Conservation (phyloP, 2,329 filamentous ascomycete species). For the Ascochyta clinopodiicola region DNA sequence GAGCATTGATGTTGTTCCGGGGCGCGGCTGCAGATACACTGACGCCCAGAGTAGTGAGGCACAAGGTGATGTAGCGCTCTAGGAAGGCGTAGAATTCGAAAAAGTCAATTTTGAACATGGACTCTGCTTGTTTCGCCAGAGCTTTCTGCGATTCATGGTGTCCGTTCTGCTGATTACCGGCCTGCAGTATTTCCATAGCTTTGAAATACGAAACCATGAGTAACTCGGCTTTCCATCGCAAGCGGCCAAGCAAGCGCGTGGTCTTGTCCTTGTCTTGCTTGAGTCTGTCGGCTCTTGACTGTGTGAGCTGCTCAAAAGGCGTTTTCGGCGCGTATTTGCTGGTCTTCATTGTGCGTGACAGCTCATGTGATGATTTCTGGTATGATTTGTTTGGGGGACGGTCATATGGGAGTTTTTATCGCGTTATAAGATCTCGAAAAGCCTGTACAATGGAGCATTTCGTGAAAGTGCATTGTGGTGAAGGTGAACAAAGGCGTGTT, state of each 20-base stretch:
- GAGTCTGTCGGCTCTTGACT: conserved; percentile 36
- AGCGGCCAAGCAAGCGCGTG: conserved; percentile 33
- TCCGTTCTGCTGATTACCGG: conserved; percentile 23
- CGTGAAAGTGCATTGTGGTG: no score
- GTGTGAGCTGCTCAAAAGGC: conserved; percentile 30
- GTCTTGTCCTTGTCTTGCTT: conserved; percentile 40
- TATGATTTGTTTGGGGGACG: no score
- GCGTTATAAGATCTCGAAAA: no score
- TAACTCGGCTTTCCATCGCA: conserved; percentile 47
- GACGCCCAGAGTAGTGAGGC: conserved; percentile 70
- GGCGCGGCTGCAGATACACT: conserved; percentile 48
- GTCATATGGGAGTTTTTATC: no score
- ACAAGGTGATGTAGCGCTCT: conserved; percentile 72
- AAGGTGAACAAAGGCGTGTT: no score
- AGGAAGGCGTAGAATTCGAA: conserved; percentile 78
- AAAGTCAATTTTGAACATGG: conserved; percentile 79
- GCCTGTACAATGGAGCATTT: no score
- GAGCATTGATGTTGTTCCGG: conserved; percentile 33
- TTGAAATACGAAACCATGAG: conserved; percentile 40
- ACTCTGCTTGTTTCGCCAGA: conserved; percentile 38
- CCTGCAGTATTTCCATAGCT: conserved; percentile 34
- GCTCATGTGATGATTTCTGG: no score
- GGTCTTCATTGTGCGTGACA: conserved; percentile 23
- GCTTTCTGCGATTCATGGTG: conserved; percentile 17
- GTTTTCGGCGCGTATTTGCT: conserved; percentile 44